Evolutionary conservation across 2,329 filamentous ascomycete species (phyloP).

Genomic region (Sphaerulina vaccinii): DNA sequence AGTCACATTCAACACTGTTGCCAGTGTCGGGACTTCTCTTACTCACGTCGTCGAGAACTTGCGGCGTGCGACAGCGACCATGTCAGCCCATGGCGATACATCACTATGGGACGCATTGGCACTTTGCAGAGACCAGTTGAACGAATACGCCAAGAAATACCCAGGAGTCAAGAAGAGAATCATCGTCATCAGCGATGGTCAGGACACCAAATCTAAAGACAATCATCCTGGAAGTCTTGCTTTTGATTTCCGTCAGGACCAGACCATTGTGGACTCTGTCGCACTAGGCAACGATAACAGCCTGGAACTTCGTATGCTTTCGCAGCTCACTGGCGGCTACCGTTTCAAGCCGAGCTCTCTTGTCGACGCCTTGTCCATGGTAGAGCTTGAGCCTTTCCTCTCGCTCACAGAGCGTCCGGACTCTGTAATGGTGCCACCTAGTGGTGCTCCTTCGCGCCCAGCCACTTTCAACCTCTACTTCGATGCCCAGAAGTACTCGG

Average conservation of each 20-base stretch:
- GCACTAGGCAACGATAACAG: conserved; percentile 36
- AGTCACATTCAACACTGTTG: conserved; percentile 36
- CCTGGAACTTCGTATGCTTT: conserved; percentile 33
- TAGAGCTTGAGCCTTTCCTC: conserved; percentile 42
- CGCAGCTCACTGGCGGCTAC: conserved; percentile 38
- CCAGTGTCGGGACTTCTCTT: conserved; percentile 31
- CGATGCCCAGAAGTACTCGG: conserved; percentile 1
- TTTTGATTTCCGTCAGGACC: conserved; percentile 27
- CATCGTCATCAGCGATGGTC: conserved; percentile 41
- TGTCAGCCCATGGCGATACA: conserved; percentile 37
- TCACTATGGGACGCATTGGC: conserved; percentile 40
- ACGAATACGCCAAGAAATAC: conserved; percentile 33
- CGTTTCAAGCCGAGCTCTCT: conserved; percentile 39
- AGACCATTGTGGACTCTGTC: conserved; percentile 40
- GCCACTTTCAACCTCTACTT: conserved; percentile 18
- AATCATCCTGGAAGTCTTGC: conserved; percentile 28
- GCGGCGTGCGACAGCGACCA: conserved; percentile 34
- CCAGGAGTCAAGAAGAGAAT: conserved; percentile 40
- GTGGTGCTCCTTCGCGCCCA: background rate
- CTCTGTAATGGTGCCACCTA: conserved; percentile 12
- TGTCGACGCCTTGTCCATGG: conserved; percentile 39
- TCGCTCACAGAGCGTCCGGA: conserved; percentile 38
- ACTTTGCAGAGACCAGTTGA: conserved; percentile 37
- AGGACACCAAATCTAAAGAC: conserved; percentile 36
- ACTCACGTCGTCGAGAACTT: conserved; percentile 42